phyloP scores from a whole-genome alignment of 1,284 basidiomycete species.

The Stygiomarasmius scandens region DNA sequence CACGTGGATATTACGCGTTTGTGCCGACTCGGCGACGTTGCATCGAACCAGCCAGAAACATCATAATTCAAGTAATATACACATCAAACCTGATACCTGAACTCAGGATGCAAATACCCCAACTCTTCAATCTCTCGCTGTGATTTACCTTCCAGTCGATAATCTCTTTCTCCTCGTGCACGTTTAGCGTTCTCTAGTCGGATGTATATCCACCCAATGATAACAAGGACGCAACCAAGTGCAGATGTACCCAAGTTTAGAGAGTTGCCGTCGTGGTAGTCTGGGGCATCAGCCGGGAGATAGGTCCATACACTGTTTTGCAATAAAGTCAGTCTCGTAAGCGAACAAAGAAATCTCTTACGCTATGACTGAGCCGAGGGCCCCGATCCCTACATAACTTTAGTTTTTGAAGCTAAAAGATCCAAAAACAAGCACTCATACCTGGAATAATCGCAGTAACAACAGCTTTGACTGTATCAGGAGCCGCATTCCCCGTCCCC shows the following conservation, averaged over 20 bases:
- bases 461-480: slow-evolving; percentile 44
- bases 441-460: slow-evolving; percentile 42
- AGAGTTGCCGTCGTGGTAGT: slow-evolving; percentile 46
- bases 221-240: slow-evolving; percentile 31
- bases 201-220: slow-evolving; percentile 37
- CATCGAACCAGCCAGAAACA: no score
- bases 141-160: slow-evolving; percentile 27
- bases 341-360: slow-evolving; percentile 20
- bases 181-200: slow-evolving; percentile 43
- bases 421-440: slow-evolving; percentile 12
- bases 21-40: no score
- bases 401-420: not conserved
- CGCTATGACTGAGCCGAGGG: slow-evolving; percentile 44
- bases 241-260: slow-evolving; percentile 42
- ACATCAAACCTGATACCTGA: slow-evolving; percentile 44
- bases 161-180: slow-evolving; percentile 40
- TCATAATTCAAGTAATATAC: no score
- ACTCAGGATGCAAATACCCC: slow-evolving; percentile 46
- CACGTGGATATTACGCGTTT: no score
- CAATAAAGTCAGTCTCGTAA: not conserved
- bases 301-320: slow-evolving; percentile 40
- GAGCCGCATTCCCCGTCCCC: slow-evolving; percentile 45
- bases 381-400: slow-evolving; percentile 32
- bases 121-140: slow-evolving; percentile 31
- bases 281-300: slow-evolving; percentile 40